Evolutionary conservation across 805 yeast genomes (phyloP).

Genomic region (Wickerhamomyces pijperi): DNA sequence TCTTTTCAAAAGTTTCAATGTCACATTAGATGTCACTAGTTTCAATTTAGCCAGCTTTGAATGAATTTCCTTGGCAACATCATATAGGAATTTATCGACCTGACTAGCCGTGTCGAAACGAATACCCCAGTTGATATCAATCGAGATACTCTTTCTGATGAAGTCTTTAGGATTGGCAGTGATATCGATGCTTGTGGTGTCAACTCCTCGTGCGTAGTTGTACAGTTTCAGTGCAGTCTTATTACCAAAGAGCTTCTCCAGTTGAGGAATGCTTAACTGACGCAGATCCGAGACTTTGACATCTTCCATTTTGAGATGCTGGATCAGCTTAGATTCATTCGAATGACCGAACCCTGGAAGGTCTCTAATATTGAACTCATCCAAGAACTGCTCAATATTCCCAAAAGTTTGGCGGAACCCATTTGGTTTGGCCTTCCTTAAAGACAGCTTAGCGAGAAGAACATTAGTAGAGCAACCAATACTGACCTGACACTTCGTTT

Average conservation of each 20-base stretch:
- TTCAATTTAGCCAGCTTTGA: constrained; percentile 35
- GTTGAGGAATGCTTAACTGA: constrained; percentile 20
- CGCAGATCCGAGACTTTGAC: constrained; percentile 28
- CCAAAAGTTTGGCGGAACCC: constrained; percentile 37
- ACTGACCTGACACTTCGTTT: constrained; percentile 61
- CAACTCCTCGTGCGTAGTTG: constrained; percentile 56
- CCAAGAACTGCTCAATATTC: constrained; percentile 23
- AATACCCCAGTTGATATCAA: constrained; percentile 88
- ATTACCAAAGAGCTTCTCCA: constrained; percentile 46
- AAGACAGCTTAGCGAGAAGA: constrained; percentile 64
- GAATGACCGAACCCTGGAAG: constrained; percentile 59
- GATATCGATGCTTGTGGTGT: constrained; percentile 48
- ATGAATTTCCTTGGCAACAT: constrained; percentile 49
- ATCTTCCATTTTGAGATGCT: constrained; percentile 17
- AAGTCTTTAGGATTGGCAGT: constrained; percentile 35
- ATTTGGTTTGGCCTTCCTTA: constrained; percentile 70
- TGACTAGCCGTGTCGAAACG: constrained; percentile 53
- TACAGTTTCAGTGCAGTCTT: constrained; percentile 59
- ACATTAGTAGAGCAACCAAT: constrained; percentile 72
- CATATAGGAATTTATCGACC: constrained; percentile 49
- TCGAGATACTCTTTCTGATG: constrained; percentile 66
- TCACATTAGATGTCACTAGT: constrained; percentile 43
- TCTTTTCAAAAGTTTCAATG: constrained; percentile 56
- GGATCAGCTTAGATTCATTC: constrained; percentile 33
- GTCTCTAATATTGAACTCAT: constrained; percentile 20